Evolutionary conservation across 2,329 filamentous ascomycete genomes (phyloP).

Genomic region (Fusarium fracticaudum): DNA sequence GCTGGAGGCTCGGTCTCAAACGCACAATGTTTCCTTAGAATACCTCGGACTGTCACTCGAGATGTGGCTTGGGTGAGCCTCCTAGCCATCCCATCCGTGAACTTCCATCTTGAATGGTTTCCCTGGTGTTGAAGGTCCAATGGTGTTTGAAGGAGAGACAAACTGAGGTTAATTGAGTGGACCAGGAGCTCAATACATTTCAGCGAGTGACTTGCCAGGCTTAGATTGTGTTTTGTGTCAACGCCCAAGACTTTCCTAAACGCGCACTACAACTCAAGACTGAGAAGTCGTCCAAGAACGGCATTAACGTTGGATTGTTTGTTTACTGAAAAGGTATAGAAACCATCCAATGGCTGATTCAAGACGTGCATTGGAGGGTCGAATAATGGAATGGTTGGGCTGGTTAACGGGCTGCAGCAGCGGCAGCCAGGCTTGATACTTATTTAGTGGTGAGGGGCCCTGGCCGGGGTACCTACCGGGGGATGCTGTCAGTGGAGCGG

Average conservation of each 20-base stretch:
- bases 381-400: constrained; percentile 17
- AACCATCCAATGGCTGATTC: constrained; percentile 7
- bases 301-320: background rate
- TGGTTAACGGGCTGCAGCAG: constrained; percentile 21
- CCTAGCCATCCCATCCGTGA: background rate
- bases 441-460: constrained; percentile 22
- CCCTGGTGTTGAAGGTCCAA: background rate
- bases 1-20: constrained; percentile 10
- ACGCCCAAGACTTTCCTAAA: constrained; percentile 16
- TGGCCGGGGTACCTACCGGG: constrained; percentile 12
- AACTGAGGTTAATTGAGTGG: constrained; percentile 13
- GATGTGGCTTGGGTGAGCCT: background rate
- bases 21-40: constrained; percentile 17
- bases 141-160: constrained; percentile 32
- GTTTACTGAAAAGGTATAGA: background rate
- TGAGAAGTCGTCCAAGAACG: background rate
- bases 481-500: constrained; percentile 37
- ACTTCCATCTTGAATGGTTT: background rate
- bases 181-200: constrained; percentile 26
- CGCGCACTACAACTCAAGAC: background rate
- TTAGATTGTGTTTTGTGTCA: constrained; percentile 7
- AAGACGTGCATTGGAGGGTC: constrained; percentile 11
- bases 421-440: constrained; percentile 11
- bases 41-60: background rate
- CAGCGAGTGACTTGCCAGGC: background rate